Conservation (phyloP, 2,329 filamentous ascomycete genomes). For the Ophiocordyceps robertsii region DNA sequence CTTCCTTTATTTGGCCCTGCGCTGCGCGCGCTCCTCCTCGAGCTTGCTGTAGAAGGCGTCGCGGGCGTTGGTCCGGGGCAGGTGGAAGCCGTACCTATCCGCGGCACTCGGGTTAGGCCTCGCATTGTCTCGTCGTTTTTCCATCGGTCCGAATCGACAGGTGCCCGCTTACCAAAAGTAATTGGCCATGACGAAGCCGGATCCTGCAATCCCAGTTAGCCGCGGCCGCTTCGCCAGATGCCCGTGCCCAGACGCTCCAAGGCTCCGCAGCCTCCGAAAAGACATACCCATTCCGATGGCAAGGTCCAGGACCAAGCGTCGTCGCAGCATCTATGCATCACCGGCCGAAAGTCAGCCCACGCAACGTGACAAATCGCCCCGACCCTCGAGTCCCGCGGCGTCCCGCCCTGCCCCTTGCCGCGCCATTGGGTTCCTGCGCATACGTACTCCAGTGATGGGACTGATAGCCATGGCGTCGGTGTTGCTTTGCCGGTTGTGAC, state of each 20-base stretch:
- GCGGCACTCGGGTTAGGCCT: slow-evolving; percentile 2
- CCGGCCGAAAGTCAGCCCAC: slow-evolving; percentile 8
- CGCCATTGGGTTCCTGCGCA: slow-evolving; percentile 14
- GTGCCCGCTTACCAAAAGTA: slow-evolving; percentile 39
- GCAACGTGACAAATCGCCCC: neutral
- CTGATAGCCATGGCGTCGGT: slow-evolving; percentile 36
- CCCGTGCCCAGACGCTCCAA: neutral
- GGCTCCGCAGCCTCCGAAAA: neutral
- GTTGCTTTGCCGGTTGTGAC: slow-evolving; percentile 9
- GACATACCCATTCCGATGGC: slow-evolving; percentile 40
- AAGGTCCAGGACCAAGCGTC: slow-evolving; percentile 43
- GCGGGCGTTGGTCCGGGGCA: slow-evolving; percentile 44
- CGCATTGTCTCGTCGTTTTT: neutral
- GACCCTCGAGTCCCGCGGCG: neutral
- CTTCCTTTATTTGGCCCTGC: slow-evolving; percentile 13
- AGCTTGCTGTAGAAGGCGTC: slow-evolving; percentile 46
- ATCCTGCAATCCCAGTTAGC: slow-evolving; percentile 28
- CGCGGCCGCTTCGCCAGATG: neutral
- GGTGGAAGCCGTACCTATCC: slow-evolving; percentile 47
- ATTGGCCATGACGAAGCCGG: slow-evolving; percentile 41
- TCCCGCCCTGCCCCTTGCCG: neutral
- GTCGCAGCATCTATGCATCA: slow-evolving; percentile 42
- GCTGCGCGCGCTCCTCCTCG: slow-evolving; percentile 39
- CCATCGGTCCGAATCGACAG: neutral
- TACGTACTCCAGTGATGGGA: slow-evolving; percentile 47